Evolutionary conservation across 441 rosid species (phyloP), one percentile per base, ranked within the genome.

Genomic region (Syzygium syzygioides): DNA sequence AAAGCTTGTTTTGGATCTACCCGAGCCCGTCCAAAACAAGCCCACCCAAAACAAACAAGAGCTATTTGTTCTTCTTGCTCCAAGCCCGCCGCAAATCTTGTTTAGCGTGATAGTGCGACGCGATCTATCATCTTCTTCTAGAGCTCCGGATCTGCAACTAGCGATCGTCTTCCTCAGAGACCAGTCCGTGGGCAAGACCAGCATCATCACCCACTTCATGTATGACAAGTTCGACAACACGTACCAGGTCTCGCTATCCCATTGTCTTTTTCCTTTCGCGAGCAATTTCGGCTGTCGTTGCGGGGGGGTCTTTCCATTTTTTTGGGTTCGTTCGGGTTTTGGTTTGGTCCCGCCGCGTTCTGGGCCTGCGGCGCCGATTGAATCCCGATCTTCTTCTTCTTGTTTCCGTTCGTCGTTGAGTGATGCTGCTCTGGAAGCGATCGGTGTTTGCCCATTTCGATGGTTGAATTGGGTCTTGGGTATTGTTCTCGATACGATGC

Each of bases 211-310:
- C 17, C 89, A 86, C 13, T 87, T 87, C 66, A 87, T 87, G 89
- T 87, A 87, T 86, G 89, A 87, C 41, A 87, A 87, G 71, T 87
- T 87, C 85, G 89, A 87, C 89, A 87, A 87, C 64, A 87, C 89
- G 25, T 87, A 87, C 26, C 89, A 87, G 89, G 89, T 87, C 50
- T 26, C n/a, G 84, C 26, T 37, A 10, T 79, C 8, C 20, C 56
- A 1, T 3, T 17, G 15, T 3, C 19, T 18, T 17, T 14, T 13
- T 60, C 4, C 48, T 7, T 41, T 41, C 45, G 45, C 45, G 45
- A 41, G 1, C 45, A 41, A 1, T 41, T 41, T 1, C 8, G 45
- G 9, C 9, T 41, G 45, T 41, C 8, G 8, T 6, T 41, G 45
- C 45, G n/a, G 45, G 45, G 45, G 14, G 14, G n/a, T 25, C 12